Conservation (phyloP, 176 grass and related monocot genomes). For the Oryza longistaminata region DNA sequence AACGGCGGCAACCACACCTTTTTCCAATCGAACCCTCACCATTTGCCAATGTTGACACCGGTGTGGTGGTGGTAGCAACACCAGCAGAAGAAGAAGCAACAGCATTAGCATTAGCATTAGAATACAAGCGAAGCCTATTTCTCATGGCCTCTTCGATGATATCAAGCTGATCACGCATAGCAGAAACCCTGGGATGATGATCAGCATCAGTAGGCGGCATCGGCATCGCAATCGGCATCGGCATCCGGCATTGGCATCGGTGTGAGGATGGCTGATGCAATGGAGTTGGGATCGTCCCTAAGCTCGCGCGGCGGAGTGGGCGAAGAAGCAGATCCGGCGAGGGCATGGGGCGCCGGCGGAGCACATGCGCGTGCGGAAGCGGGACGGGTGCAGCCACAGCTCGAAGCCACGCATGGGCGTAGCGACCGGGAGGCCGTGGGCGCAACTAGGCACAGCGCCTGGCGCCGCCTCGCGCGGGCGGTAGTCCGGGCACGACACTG, state of each 20-base stretch:
- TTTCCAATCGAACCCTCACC: background rate
- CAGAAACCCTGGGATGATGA: too few species aligned
- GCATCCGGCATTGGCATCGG: background rate
- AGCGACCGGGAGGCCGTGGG: background rate
- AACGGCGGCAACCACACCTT: background rate
- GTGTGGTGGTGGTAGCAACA: background rate
- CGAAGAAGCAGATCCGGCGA: conserved; percentile 60
- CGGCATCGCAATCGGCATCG: too few species aligned
- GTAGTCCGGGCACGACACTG: conserved; percentile 45
- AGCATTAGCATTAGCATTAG: too few species aligned
- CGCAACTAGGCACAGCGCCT: background rate
- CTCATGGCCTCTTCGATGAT: background rate
- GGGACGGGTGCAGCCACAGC: conserved; percentile 51
- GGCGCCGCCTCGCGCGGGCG: background rate
- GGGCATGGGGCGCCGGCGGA: background rate
- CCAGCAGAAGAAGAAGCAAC: background rate
- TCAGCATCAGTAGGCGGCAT: too few species aligned
- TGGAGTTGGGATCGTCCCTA: background rate
- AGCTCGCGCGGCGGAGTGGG: conserved; percentile 35
- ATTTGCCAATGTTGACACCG: background rate
- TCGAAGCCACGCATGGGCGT: conserved; percentile 57
- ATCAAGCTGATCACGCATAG: background rate
- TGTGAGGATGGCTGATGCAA: background rate
- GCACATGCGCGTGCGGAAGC: conserved; percentile 56
- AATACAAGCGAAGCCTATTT: background rate